Evolutionary conservation across 202 grass and related monocot genomes (phyloP), one percentile per base, ranked within the genome.

Genomic region (Carex sylvatica): DNA sequence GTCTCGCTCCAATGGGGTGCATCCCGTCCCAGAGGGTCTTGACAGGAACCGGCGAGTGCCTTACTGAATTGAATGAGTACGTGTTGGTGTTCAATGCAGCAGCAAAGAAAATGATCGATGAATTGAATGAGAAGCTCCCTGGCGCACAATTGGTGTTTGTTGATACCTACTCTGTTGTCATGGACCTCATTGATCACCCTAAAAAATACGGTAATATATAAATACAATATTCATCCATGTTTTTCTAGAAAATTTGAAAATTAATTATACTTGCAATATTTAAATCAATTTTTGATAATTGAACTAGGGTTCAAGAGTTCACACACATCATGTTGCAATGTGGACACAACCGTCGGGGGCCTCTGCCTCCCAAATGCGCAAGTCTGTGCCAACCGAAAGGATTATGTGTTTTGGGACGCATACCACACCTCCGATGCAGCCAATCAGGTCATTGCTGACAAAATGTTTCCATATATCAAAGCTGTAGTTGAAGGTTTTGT

Each of bases 391-490:
- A 80, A 98, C 85, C 92, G 95, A 82, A 81, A 33, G 26, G 87
- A 87, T 26, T 98, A 87, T 63, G 91, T 98, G 72, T 98, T 98
- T 85, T 98, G 95, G 95, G 95, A 98, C 44, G 95, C 92, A 0
- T 98, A 98, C 78, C 95, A 95, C 91, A 94, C 95, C 72, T 90
- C 91, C 31, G 95, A 98, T 36, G 92, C 95, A 10, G 95, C 95
- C 16, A 98, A 95, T 80, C 59, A 90, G 86, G 67, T 95, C 80
- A 95, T 99, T 80, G 92, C 96, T 56, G 81, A 85, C 35, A 78
- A 30, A 74, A 88, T 99, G 70, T 99, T 91, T 75, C 36, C 72
- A 20, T 84, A 91, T 18, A 87, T 92, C 54, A 85, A 76, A 83
- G 87, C 58, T 7, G 47, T 82, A 28, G 46, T 82, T 33, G 80